A percentile compares a stretch with the other conserved stretches of the same genome.
Evolutionary conservation across 306 rosid species (phyloP).

Genomic region (Acacia melanoxylon): DNA sequence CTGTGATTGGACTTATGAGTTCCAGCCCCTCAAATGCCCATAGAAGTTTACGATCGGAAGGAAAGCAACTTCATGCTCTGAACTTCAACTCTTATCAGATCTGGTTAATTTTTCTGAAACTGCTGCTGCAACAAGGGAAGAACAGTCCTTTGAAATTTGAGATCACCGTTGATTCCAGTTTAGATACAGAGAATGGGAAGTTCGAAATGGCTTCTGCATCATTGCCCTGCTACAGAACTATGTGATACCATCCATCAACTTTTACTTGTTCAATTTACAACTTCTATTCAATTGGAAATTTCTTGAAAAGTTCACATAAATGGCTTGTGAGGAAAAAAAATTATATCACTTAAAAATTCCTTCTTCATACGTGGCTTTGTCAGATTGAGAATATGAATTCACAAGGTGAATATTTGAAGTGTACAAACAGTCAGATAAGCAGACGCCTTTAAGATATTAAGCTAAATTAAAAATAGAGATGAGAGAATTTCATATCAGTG

Average conservation of each 20-base stretch:
- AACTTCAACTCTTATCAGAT: conserved; percentile 33
- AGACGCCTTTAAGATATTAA: neutral
- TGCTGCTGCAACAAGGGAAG: conserved; percentile 64
- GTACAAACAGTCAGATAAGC: neutral
- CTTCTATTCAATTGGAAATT: neutral
- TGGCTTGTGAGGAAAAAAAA: neutral
- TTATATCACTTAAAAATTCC: neutral
- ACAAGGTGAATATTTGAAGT: neutral
- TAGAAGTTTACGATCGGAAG: conserved; percentile 28
- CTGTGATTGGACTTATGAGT: conserved; percentile 31
- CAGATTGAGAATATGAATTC: neutral
- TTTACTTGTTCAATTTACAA: neutral
- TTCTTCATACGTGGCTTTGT: neutral
- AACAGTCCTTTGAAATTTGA: conserved; percentile 67
- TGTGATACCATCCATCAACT: conserved; percentile 20
- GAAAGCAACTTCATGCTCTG: conserved; percentile 25
- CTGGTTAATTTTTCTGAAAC: conserved; percentile 71
- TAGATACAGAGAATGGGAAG: conserved; percentile 63
- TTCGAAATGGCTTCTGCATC: conserved; percentile 68
- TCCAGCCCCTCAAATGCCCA: conserved; percentile 31
- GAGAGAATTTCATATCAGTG: neutral
- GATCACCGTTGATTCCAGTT: conserved; percentile 49
- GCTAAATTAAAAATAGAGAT: neutral
- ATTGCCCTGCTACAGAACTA: conserved; percentile 54
- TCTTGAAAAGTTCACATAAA: neutral